These are phyloP conservation scores for Naganishia sp. DNA, from an alignment of 1,284 basidiomycete species.

Conservation along the genomic window DNA sequence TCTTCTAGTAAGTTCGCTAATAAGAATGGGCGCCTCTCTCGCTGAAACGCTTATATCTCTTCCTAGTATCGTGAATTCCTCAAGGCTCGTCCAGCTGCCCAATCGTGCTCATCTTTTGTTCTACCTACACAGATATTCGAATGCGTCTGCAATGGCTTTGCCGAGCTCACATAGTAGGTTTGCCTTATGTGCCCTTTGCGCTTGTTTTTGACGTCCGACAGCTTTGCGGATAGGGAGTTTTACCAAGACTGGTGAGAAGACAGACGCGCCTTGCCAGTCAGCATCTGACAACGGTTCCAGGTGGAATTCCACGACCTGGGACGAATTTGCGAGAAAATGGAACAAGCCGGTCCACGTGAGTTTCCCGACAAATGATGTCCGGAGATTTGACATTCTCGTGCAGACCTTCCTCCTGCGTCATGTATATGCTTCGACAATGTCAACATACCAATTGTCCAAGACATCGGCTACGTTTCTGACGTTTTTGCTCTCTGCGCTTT, in stretches of 20 bases:
- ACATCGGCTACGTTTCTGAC: conserved; percentile 84
- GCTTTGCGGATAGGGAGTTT: conserved; percentile 93
- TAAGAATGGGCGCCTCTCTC: not conserved
- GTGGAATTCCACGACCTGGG: conserved; percentile 98
- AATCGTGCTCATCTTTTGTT: conserved; percentile 70
- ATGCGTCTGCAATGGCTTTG: conserved; percentile 94
- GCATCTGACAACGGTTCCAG: conserved; percentile 38
- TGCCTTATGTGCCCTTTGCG: conserved; percentile 12
- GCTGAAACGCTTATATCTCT: conserved; percentile 59
- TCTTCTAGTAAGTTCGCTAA: conserved; percentile 48
- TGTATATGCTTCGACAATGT: conserved; percentile 86
- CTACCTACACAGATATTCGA: conserved; percentile 62
- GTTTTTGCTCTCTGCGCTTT: conserved; percentile 82
- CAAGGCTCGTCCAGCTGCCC: not conserved
- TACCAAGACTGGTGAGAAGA: conserved; percentile 80
- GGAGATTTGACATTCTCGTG: conserved; percentile 41
- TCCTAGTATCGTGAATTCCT: conserved; percentile 13
- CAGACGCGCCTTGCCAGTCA: not conserved
- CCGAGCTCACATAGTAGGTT: conserved; percentile 79
- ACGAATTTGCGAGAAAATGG: conserved; percentile 96
- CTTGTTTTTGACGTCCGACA: conserved; percentile 40
- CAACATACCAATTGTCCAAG: conserved; percentile 71
- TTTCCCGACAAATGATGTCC: not conserved
- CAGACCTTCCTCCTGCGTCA: conserved; percentile 90
- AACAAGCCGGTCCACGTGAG: conserved; percentile 65